Evolutionary conservation across 2,329 filamentous ascomycete species (phyloP).

Genomic region (Talaromyces albobiverticillius): DNA sequence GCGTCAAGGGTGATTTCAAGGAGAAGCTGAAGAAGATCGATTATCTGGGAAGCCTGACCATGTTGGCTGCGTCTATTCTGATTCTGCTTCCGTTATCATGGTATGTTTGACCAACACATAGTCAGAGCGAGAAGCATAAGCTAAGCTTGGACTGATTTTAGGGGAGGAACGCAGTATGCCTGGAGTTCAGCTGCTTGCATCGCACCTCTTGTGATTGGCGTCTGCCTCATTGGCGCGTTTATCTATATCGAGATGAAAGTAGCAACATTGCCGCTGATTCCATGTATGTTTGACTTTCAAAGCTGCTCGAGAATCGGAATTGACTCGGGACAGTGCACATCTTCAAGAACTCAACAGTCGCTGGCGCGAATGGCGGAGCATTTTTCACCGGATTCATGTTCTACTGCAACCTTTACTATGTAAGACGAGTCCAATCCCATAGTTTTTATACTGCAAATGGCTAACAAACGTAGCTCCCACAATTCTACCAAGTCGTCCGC

Average conservation of each 20-base stretch:
- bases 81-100: background rate
- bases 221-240: background rate
- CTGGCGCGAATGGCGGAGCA: background rate
- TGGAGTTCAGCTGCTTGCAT: background rate
- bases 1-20: background rate
- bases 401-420: background rate
- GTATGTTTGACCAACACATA: background rate
- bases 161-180: background rate
- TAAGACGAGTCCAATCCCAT: background rate
- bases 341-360: background rate
- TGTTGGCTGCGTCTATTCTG: background rate
- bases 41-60: background rate
- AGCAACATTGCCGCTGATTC: background rate
- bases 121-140: too few relatives aligned
- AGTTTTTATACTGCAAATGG: background rate
- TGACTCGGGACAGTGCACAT: background rate
- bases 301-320: background rate
- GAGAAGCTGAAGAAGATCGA: background rate
- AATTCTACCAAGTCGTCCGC: constrained; percentile 22
- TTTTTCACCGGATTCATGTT: background rate
- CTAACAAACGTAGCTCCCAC: constrained; percentile 7
- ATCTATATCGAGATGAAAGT: background rate
- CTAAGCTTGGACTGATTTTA: background rate
- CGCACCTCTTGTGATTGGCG: background rate
- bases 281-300: background rate